Base-by-base conservation (phyloP, 192 early-diverging fungal genomes). In the Entomortierella parvispora region DNA sequence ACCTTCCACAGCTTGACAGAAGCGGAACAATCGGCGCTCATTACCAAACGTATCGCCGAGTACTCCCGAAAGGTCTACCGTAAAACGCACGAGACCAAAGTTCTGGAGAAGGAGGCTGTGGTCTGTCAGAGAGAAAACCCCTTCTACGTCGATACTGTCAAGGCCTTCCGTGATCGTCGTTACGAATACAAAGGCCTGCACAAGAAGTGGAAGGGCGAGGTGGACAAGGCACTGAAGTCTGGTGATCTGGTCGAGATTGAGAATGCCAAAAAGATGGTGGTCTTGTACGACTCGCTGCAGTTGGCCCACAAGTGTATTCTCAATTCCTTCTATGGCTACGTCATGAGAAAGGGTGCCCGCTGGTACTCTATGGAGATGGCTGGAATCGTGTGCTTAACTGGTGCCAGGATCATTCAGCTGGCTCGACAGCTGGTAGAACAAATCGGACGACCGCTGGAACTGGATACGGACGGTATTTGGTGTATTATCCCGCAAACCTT, bases 321-420 rank as follows among this genome's bases (percentile, higher is more conserved):
- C 28, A 92, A 93, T 78, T 98, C 96, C 12, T 99, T 98, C 79
- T 99, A 99, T 67, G 97, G 97, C 20, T 99, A 99, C 80, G 97
- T 99, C 14, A 99, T 98, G 98, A 83, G 96, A 61, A 99, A 97
- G 84, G 96, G 96, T 6, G 93, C 96, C 2, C 89, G 98, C 40
- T 99, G 98, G 98, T 95, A 95, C 79, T 97, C 96, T 10, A 91
- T 99, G 85, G 96, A 97, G 81, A 99, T 99, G 98, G 98, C 96
- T 0, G 98, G 98, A 22, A 95, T 99, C 26, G 96, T 98, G 46
- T 99, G 98, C 80, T 68, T 96, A 59, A 99, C 96, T 4, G 98
- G 98, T 4, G 91, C 98, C 11, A 92, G 87, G 43, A 97, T 99
- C 68, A 99, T 99, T 79, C 98, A 99, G 77, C 89, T 97, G 84